Base-by-base conservation (phyloP, 2,329 filamentous ascomycete genomes). In the Macrophomina pseudophaseolina region DNA sequence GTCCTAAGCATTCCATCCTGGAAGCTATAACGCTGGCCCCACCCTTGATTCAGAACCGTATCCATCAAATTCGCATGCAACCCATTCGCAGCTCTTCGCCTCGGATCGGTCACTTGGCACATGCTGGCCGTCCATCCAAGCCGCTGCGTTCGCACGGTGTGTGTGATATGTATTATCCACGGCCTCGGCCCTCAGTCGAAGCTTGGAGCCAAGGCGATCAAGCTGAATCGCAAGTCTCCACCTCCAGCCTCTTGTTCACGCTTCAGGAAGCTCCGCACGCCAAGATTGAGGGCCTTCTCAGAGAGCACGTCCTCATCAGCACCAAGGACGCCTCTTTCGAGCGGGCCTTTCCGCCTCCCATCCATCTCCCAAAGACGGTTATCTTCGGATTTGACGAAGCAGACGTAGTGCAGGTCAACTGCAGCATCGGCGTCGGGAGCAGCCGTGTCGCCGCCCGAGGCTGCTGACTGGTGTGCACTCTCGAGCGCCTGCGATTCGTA, bases 321-420 rank as follows among this genome's bases (percentile, higher is more conserved):
- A 28, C 68, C 71, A 28, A 84, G 72, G 53, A 68, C 67, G 9
- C 83, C 83, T 14, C 91, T 83, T 70, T 92, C 87, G 53, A 94
- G 79, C 0, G 92, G 92, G 0, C 92, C 92, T 72, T 90, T 90
- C 58, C 90, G 83, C 28, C 85, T 78, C 0, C 93, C 93, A 78
- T 96, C 92, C 73, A 96, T 78, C 80, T 96, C 93, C 88, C 91
- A 96, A 49, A 96, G 82, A 58, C 80, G 76, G 65, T 90, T 90
- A 76, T 91, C 88, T 62, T 80, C 80, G 2, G 85, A 86, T 82
- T 94, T 95, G 63, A 95, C 91, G 79, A 98, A 99, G 75, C 92
- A 95, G 54, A 98, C 94, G 77, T 97, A 98, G 82, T 99, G 95
- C 72, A 97, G 83, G 75, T 97, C 94, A n/a, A 97, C 85, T 71